Conservation (phyloP, 441 rosid species). For the Aquilaria agallochum region DNA sequence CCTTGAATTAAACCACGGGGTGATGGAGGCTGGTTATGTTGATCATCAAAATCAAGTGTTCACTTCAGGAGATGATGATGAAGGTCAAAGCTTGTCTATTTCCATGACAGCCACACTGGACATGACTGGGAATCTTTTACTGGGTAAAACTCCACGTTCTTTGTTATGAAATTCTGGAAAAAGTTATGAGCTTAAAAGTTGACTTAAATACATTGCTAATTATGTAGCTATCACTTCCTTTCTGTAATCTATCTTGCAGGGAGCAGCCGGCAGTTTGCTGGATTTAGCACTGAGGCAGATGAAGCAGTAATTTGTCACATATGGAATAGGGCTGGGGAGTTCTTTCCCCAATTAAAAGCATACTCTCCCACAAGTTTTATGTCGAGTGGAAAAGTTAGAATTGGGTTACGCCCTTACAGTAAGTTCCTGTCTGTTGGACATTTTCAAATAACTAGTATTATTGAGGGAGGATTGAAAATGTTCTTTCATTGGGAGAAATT, state of each 20-base stretch:
- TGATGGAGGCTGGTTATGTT: slow-evolving; percentile 79
- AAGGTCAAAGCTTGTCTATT: slow-evolving; percentile 48
- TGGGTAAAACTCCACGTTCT: slow-evolving; percentile 41
- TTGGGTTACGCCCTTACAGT: slow-evolving; percentile 94
- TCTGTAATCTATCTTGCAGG: slow-evolving; percentile 33
- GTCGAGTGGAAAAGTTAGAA: slow-evolving; percentile 64
- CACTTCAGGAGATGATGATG: slow-evolving; percentile 32
- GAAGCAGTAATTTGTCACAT: slow-evolving; percentile 48
- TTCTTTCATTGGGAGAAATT: not conserved
- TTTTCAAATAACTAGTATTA: slow-evolving; percentile 6
- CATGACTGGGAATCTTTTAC: slow-evolving; percentile 61
- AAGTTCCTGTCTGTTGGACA: slow-evolving; percentile 27
- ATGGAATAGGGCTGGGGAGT: slow-evolving; percentile 75
- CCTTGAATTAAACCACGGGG: slow-evolving; percentile 68
- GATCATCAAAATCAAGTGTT: slow-evolving; percentile 38
- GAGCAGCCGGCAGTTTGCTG: slow-evolving; percentile 85
- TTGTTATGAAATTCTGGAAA: slow-evolving; percentile 1
- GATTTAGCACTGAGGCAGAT: slow-evolving; percentile 65
- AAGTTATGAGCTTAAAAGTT: not conserved
- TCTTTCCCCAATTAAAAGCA: slow-evolving; percentile 69
- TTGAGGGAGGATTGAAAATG: not conserved
- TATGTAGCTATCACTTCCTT: not conserved
- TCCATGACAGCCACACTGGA: slow-evolving; percentile 91
- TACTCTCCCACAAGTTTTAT: slow-evolving; percentile 38
- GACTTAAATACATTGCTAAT: not conserved